These are phyloP conservation scores for Blepharisma stoltei DNA, from an alignment of 73 alveolate genomes.

Conservation along the genomic window DNA sequence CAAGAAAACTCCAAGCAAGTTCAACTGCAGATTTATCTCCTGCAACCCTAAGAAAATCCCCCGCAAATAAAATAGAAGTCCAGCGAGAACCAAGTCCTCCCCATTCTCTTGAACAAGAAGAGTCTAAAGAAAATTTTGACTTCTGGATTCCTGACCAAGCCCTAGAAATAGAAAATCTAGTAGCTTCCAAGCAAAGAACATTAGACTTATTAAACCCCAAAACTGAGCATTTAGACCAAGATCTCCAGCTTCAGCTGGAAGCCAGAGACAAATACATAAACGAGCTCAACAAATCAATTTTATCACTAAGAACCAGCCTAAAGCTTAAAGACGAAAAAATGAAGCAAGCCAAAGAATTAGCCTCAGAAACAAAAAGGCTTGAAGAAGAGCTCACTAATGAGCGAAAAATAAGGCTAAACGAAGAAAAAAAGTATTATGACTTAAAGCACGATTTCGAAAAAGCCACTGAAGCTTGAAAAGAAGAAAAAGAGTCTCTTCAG, in stretches of 20 bases:
- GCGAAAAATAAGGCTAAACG: neutral
- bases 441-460: neutral
- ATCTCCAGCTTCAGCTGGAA: neutral
- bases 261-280: slow-evolving; percentile 25
- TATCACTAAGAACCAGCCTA: neutral
- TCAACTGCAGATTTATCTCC: too few relatives aligned
- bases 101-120: too few relatives aligned
- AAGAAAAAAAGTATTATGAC: neutral
- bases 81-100: too few relatives aligned
- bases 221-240: slow-evolving; percentile 12
- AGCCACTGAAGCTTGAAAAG: neutral
- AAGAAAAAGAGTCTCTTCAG: neutral
- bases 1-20: too few relatives aligned
- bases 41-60: too few relatives aligned
- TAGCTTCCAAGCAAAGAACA: slow-evolving; percentile 5
- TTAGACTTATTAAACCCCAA: neutral
- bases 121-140: too few relatives aligned
- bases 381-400: slow-evolving; percentile 5
- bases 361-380: neutral
- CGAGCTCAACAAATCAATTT: slow-evolving; percentile 6
- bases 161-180: slow-evolving; percentile 3
- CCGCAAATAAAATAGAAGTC: too few relatives aligned
- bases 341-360: slow-evolving; percentile 3
- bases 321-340: neutral
- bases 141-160: neutral